Conservation (phyloP, 768 basidiomycete species). For the Russula sp. region DNA sequence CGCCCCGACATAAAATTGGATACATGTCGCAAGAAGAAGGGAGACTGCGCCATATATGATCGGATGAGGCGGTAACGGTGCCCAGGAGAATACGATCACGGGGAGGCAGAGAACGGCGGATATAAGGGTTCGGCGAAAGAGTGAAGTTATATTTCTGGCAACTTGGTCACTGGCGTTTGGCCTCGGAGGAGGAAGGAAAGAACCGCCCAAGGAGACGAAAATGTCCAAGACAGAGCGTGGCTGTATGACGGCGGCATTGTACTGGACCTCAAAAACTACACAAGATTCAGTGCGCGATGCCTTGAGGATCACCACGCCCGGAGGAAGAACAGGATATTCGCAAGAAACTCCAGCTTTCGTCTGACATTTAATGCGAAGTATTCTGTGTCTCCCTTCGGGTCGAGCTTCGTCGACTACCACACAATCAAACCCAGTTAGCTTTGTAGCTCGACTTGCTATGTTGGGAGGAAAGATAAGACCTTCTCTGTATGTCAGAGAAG, state of each 20-base stretch:
- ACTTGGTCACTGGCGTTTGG: slow-evolving; percentile 25
- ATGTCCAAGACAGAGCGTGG: slow-evolving; percentile 30
- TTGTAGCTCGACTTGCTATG: slow-evolving; percentile 9
- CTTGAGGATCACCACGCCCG: slow-evolving; percentile 1
- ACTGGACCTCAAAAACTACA: slow-evolving; percentile 16
- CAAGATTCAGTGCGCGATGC: neutral
- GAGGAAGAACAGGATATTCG: slow-evolving; percentile 3
- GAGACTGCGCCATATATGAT: slow-evolving; percentile 32
- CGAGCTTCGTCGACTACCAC: neutral
- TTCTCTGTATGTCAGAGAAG: slow-evolving; percentile 17
- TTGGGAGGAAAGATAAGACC: slow-evolving; percentile 2
- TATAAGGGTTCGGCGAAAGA: slow-evolving; percentile 28
- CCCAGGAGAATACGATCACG: slow-evolving; percentile 39
- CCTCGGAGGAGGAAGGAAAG: slow-evolving; percentile 25
- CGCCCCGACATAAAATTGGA: slow-evolving; percentile 31
- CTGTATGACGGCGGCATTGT: slow-evolving; percentile 25
- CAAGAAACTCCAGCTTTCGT: neutral
- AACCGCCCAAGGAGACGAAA: slow-evolving; percentile 23
- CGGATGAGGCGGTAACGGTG: slow-evolving; percentile 29
- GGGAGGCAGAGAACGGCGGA: slow-evolving; percentile 34
- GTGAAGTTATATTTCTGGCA: slow-evolving; percentile 28
- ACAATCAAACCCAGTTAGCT: slow-evolving; percentile 14
- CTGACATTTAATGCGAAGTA: slow-evolving; percentile 7
- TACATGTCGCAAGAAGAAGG: slow-evolving; percentile 33
- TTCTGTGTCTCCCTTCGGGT: slow-evolving; percentile 3